Conservation (phyloP, 139 green algal genomes). For the Gonium pectorale region DNA sequence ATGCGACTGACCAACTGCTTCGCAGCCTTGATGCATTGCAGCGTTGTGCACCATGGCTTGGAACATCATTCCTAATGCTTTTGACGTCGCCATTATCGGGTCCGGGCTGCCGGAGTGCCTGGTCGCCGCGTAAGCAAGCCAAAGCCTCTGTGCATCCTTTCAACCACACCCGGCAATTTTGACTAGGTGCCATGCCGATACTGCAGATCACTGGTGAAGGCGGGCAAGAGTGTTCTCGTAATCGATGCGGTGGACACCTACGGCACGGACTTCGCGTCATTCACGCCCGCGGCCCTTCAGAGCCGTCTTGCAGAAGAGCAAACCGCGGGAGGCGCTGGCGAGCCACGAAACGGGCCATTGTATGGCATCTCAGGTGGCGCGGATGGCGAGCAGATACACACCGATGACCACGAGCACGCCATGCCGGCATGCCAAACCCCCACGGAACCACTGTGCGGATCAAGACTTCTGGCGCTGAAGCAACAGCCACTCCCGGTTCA, state of each 20-base stretch:
- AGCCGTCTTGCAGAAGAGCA: no score
- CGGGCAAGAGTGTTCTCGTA: slow-evolving; percentile 85
- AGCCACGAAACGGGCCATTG: no score
- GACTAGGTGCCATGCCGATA: neutral
- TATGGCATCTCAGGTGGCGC: no score
- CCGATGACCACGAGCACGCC: slow-evolving; percentile 41
- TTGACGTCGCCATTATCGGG: slow-evolving; percentile 72
- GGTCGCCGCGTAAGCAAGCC: slow-evolving; percentile 66
- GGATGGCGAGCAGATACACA: no score
- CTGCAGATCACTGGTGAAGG: slow-evolving; percentile 53
- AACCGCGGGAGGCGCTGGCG: no score
- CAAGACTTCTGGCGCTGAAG: no score
- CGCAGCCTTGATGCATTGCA: no score
- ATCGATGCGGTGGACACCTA: slow-evolving; percentile 83
- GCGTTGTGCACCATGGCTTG: slow-evolving; percentile 27
- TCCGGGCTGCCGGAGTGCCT: slow-evolving; percentile 74
- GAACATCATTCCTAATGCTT: slow-evolving; percentile 64
- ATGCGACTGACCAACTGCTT: no score
- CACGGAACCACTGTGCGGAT: slow-evolving; percentile 5
- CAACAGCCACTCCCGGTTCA: slow-evolving; percentile 5
- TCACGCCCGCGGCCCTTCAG: slow-evolving; percentile 45
- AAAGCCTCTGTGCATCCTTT: no score
- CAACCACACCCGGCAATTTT: no score
- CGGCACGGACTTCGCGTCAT: slow-evolving; percentile 77
- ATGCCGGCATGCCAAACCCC: neutral